A percentile compares a stretch with the other conserved stretches of the same genome.
Conservation (phyloP, 805 yeast genomes). For the Kodamaea leandrae region DNA sequence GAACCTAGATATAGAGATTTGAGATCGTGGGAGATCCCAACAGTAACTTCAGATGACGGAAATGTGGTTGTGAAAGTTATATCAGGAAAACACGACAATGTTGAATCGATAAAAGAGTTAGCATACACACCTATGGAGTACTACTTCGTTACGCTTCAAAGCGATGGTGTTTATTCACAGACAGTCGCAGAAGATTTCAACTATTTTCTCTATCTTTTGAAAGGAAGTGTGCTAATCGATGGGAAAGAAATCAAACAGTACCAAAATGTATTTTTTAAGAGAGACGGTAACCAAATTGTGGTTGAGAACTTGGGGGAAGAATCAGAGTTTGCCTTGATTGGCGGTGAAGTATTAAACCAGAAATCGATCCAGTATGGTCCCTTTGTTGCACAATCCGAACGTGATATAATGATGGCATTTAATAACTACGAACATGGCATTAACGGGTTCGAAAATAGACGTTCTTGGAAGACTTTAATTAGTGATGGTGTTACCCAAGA, state of each 20-base stretch:
- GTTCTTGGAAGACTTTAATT: conserved; percentile 54
- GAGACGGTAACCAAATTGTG: conserved; percentile 56
- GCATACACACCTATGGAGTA: conserved; percentile 82
- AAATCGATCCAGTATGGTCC: conserved; percentile 89
- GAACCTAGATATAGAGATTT: conserved; percentile 80
- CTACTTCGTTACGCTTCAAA: conserved; percentile 61
- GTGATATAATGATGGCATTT: conserved; percentile 66
- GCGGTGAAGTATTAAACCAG: conserved; percentile 73
- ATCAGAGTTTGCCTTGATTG: conserved; percentile 67
- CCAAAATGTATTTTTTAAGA: conserved; percentile 61
- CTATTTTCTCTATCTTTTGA: conserved; percentile 63
- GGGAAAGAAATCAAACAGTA: conserved; percentile 40
- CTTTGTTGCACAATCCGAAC: conserved; percentile 72
- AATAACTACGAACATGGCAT: conserved; percentile 64
- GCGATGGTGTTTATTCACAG: conserved; percentile 68
- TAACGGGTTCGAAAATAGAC: conserved; percentile 70
- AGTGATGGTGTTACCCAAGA: conserved; percentile 43
- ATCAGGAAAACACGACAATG: conserved; percentile 73
- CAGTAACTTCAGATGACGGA: conserved; percentile 59
- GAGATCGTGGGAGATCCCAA: conserved; percentile 66
- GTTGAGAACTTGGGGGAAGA: conserved; percentile 41
- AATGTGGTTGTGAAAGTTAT: conserved; percentile 68
- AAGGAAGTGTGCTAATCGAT: conserved; percentile 52
- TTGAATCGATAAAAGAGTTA: conserved; percentile 67
- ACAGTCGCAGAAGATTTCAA: conserved; percentile 58